These are phyloP conservation scores for Spirogloea muscicola DNA, from an alignment of 139 green algal species.

Conservation along the genomic window DNA sequence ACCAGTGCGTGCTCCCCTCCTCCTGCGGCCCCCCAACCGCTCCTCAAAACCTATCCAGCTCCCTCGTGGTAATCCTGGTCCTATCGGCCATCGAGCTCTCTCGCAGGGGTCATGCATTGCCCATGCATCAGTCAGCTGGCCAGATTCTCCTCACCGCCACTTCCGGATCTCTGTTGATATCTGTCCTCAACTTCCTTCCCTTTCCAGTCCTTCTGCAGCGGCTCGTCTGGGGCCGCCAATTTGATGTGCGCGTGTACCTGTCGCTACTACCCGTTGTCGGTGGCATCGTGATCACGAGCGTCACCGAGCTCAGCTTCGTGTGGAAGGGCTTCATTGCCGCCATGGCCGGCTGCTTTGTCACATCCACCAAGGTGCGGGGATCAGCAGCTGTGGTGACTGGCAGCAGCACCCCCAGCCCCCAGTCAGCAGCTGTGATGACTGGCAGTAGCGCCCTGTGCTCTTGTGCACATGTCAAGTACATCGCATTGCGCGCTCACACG, in stretches of 20 bases:
- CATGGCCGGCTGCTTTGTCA: slow-evolving; percentile 15
- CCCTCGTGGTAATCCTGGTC: background rate
- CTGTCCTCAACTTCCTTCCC: background rate
- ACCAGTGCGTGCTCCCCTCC: slow-evolving; percentile 14
- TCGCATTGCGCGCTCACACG: too few relatives aligned
- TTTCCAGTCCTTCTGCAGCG: slow-evolving; percentile 38
- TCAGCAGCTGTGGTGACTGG: too few relatives aligned
- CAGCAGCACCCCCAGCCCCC: too few relatives aligned
- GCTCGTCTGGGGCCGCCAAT: slow-evolving; percentile 33
- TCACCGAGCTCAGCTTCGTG: slow-evolving; percentile 26
- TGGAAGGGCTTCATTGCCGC: slow-evolving; percentile 22
- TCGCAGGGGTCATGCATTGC: background rate
- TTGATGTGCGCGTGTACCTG: slow-evolving; percentile 41
- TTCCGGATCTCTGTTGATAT: background rate
- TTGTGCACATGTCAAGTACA: too few relatives aligned
- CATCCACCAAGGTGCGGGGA: slow-evolving; percentile 1
- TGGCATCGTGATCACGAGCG: slow-evolving; percentile 40
- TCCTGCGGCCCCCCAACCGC: background rate
- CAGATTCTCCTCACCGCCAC: background rate
- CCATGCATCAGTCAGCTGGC: background rate
- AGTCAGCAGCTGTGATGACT: too few relatives aligned
- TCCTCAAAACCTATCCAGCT: background rate
- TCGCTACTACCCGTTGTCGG: slow-evolving; percentile 46
- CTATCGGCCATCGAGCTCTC: background rate
- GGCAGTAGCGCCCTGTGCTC: too few relatives aligned